Conservation (phyloP, 176 grass and related monocot genomes). For the Saccharum spontaneum region DNA sequence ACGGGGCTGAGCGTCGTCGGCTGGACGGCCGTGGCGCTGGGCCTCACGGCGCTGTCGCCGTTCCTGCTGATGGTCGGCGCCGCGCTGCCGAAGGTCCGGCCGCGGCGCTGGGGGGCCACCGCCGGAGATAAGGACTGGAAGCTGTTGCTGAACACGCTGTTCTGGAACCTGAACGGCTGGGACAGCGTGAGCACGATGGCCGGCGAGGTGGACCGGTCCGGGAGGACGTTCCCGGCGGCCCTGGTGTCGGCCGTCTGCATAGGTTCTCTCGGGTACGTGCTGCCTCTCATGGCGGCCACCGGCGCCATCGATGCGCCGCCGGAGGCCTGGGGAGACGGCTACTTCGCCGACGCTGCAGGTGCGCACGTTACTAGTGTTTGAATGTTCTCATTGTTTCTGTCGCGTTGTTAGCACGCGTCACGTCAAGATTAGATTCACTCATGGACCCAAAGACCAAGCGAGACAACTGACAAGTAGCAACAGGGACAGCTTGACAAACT, state of each 20-base stretch:
- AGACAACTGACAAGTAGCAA: not conserved
- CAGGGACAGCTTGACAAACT: not conserved
- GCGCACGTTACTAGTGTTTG: not conserved
- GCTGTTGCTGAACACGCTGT: constrained; percentile 82
- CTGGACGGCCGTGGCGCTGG: constrained; percentile 66
- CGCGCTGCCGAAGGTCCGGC: constrained; percentile 63
- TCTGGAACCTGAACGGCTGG: constrained; percentile 95
- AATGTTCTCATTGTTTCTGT: not conserved
- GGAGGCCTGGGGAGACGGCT: constrained; percentile 69
- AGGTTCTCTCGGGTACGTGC: constrained; percentile 57
- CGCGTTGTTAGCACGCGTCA: not conserved
- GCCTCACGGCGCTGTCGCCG: constrained; percentile 57
- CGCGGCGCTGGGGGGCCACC: constrained; percentile 44
- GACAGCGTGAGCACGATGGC: constrained; percentile 94
- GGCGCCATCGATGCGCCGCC: constrained; percentile 57
- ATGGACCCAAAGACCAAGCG: not conserved
- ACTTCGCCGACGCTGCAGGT: constrained; percentile 85
- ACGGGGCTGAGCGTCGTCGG: constrained; percentile 66
- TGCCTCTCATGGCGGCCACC: constrained; percentile 63
- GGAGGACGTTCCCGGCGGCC: constrained; percentile 60
- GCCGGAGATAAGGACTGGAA: constrained; percentile 54
- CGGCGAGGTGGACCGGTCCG: constrained; percentile 78
- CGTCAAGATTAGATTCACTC: not conserved
- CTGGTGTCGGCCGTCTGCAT: constrained; percentile 63
- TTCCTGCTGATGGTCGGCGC: constrained; percentile 65